These are phyloP conservation scores for Podospora pseudocomata DNA, from an alignment of 495 filamentous ascomycete genomes.

Conservation along the genomic window DNA sequence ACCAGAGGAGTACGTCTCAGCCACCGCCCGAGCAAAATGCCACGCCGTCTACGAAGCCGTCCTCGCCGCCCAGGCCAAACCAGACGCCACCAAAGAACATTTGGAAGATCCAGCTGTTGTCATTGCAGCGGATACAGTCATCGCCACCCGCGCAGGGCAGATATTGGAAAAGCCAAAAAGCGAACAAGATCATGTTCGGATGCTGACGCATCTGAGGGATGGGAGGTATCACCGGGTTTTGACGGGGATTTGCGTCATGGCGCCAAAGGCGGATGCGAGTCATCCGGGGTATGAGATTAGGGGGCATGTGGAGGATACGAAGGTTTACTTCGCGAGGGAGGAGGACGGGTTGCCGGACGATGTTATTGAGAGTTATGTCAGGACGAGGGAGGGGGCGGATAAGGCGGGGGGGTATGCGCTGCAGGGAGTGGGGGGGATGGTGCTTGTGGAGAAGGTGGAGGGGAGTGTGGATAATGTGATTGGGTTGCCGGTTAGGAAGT, in stretches of 20 bases:
- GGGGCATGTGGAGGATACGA: constrained; percentile 79
- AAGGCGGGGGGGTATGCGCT: constrained; percentile 96
- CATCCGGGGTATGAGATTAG: constrained; percentile 84
- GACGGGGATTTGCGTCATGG: constrained; percentile 77
- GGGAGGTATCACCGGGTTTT: constrained; percentile 67
- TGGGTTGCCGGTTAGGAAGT: constrained; percentile 81
- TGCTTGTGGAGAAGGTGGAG: constrained; percentile 83
- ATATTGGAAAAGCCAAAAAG: constrained; percentile 87
- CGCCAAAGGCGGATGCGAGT: constrained; percentile 68
- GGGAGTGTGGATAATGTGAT: constrained; percentile 93
- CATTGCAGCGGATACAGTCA: constrained; percentile 87
- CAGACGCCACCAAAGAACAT: constrained; percentile 17
- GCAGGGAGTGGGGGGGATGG: constrained; percentile 75
- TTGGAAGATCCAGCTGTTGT: constrained; percentile 74
- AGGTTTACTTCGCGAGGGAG: constrained; percentile 68
- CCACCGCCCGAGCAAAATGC: constrained; percentile 79
- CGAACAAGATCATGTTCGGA: constrained; percentile 74
- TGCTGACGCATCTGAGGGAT: constrained; percentile 78
- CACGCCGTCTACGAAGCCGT: constrained; percentile 70
- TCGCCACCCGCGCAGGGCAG: constrained; percentile 67
- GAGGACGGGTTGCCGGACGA: constrained; percentile 68
- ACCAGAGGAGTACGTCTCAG: constrained; percentile 85
- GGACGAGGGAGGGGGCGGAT: constrained; percentile 86
- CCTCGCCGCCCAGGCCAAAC: constrained; percentile 29
- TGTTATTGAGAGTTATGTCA: constrained; percentile 75